A percentile compares a stretch with the other conserved stretches of the same genome.
Evolutionary conservation across 2,329 filamentous ascomycete genomes (phyloP).

Genomic region (Graphilbum ipis-grandicollis): DNA sequence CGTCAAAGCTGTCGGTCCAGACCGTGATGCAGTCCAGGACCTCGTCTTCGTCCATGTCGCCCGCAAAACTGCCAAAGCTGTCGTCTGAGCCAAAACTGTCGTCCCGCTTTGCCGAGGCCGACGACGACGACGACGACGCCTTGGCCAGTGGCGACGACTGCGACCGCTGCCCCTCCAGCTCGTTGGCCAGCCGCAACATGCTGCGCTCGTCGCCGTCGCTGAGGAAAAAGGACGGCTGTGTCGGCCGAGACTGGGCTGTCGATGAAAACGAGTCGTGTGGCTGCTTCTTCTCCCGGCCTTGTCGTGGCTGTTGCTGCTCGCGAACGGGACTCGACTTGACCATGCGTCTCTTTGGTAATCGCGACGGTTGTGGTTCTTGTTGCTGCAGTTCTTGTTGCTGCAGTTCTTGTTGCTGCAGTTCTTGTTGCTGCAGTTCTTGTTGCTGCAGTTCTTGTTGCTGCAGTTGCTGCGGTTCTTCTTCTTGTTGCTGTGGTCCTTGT

Average conservation of each 20-base stretch:
- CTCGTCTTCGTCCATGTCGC: neutral
- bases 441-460: no score
- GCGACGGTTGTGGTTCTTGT: neutral
- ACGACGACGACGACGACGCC: no score
- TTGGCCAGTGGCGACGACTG: conserved; percentile 1
- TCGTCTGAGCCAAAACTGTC: conserved; percentile 6
- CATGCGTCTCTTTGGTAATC: neutral
- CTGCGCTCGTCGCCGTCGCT: conserved; percentile 29
- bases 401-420: no score
- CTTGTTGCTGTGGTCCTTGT: no score
- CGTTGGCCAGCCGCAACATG: conserved; percentile 29
- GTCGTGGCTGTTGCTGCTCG: no score
- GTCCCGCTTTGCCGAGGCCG: no score
- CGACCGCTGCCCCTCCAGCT: conserved; percentile 23
- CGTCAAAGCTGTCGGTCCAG: conserved; percentile 3
- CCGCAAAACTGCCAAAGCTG: conserved; percentile 5
- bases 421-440: no score
- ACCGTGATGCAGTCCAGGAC: conserved; percentile 18
- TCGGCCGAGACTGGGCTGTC: no score
- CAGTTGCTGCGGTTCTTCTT: no score
- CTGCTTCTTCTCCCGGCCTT: no score
- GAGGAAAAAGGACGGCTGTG: conserved; percentile 20
- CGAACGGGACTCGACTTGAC: conserved; percentile 6
- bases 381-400: neutral
- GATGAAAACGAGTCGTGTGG: no score